Evolutionary conservation across 176 grass and related monocot genomes (phyloP).

Genomic region (Secale cereale): DNA sequence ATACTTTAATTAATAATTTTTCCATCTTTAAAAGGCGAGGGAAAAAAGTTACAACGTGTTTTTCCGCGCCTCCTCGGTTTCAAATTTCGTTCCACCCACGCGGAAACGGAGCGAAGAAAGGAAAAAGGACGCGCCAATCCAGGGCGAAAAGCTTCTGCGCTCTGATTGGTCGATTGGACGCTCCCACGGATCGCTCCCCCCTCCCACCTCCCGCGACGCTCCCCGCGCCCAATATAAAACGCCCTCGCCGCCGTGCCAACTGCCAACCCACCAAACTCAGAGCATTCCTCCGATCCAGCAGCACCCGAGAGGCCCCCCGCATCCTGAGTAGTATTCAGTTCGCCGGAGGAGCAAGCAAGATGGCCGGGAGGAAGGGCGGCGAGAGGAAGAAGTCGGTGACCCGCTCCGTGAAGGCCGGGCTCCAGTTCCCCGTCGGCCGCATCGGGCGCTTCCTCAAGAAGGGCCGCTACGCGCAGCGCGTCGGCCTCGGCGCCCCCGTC

Average conservation of each 20-base stretch:
- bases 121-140: too few relatives aligned
- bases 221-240: background rate
- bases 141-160: background rate
- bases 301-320: too few relatives aligned
- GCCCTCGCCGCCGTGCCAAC: background rate
- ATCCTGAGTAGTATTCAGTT: too few relatives aligned
- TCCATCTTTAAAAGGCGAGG: too few relatives aligned
- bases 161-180: background rate
- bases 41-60: too few relatives aligned
- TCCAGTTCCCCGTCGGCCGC: slow-evolving; percentile 74
- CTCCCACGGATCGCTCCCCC: background rate
- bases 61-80: background rate
- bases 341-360: background rate
- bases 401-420: slow-evolving; percentile 44
- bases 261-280: background rate
- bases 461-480: slow-evolving; percentile 43
- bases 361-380: slow-evolving; percentile 12
- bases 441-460: slow-evolving; percentile 75
- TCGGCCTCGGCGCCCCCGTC: slow-evolving; percentile 35
- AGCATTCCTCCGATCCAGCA: background rate
- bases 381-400: background rate
- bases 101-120: background rate
- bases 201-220: too few relatives aligned
- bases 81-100: background rate
- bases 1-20: too few relatives aligned